phyloP scores from a whole-genome alignment of 2,329 filamentous ascomycete species.

The Neoarthrinium moseri region DNA sequence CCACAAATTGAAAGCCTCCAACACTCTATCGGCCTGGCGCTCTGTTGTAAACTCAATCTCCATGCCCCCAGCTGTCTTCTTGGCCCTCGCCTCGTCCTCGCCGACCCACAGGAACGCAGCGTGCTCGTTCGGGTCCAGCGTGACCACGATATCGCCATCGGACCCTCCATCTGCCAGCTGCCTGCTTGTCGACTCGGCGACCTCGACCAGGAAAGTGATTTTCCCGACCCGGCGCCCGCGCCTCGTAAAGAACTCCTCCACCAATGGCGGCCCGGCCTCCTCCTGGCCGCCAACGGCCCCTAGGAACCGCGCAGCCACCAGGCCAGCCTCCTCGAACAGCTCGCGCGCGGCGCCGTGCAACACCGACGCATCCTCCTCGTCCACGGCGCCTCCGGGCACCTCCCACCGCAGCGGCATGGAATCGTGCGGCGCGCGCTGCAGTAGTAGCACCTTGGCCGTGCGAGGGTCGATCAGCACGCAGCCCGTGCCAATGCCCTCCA shows the following conservation, averaged over 20 bases:
- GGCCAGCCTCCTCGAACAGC: conserved; percentile 39
- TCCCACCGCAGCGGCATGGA: conserved; percentile 38
- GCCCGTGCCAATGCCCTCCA: conserved; percentile 23
- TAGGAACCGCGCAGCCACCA: conserved; percentile 20
- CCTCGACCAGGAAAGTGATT: conserved; percentile 25
- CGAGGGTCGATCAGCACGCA: conserved; percentile 26
- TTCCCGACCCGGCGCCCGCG: conserved; percentile 21
- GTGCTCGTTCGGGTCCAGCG: conserved; percentile 31
- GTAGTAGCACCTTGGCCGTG: conserved; percentile 29
- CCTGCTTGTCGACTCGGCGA: no score
- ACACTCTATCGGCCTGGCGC: conserved; percentile 19
- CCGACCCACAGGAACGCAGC: conserved; percentile 28
- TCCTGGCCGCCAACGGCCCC: conserved; percentile 19
- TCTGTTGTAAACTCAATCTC: conserved; percentile 22
- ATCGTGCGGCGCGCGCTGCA: conserved; percentile 36
- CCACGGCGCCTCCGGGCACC: conserved; percentile 37
- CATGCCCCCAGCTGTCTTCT: conserved; percentile 18
- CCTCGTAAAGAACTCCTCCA: conserved; percentile 17
- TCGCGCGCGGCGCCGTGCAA: conserved; percentile 37
- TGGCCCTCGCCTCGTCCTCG: conserved; percentile 26
- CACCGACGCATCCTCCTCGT: conserved; percentile 34
- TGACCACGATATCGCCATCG: conserved; percentile 15
- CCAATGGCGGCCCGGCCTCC: no score
- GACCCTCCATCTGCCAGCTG: conserved; percentile 13
- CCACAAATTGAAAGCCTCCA: conserved; percentile 20